Evolutionary conservation across 495 filamentous ascomycete genomes (phyloP).

Genomic region (Melanomma pulvis-pyrius): DNA sequence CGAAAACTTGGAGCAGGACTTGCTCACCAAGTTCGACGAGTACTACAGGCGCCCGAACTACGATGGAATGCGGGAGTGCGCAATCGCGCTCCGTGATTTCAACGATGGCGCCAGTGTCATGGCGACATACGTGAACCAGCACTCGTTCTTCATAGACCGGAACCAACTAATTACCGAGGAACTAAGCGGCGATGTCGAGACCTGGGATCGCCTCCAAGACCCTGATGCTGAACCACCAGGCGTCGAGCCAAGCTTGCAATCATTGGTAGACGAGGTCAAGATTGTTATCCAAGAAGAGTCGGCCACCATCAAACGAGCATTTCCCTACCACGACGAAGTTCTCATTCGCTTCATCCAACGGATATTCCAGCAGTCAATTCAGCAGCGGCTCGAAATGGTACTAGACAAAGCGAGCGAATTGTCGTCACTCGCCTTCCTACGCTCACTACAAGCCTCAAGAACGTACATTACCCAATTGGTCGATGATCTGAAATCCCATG

Average conservation of each 20-base stretch:
- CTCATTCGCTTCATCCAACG: conserved; percentile 88
- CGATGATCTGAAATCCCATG: conserved; percentile 92
- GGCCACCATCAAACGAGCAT: conserved; percentile 90
- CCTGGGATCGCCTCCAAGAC: conserved; percentile 86
- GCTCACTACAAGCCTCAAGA: conserved; percentile 86
- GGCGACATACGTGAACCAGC: conserved; percentile 95
- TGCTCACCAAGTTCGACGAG: conserved; percentile 94
- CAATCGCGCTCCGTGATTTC: conserved; percentile 92
- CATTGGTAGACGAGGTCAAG: conserved; percentile 87
- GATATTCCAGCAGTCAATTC: conserved; percentile 96
- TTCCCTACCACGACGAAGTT: conserved; percentile 94
- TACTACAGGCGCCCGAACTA: conserved; percentile 93
- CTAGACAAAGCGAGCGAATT: conserved; percentile 88
- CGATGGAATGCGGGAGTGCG: conserved; percentile 85
- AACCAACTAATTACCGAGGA: conserved; percentile 90
- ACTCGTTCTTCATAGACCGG: conserved; percentile 96
- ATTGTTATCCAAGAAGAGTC: conserved; percentile 97
- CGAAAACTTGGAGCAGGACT: conserved; percentile 91
- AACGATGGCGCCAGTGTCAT: conserved; percentile 93
- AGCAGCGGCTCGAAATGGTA: conserved; percentile 94
- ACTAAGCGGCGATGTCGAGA: conserved; percentile 75
- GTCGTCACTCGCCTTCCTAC: conserved; percentile 88
- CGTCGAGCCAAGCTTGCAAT: conserved; percentile 89
- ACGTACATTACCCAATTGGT: conserved; percentile 81
- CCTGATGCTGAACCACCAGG: conserved; percentile 89